Percentiles rank a stretch among this genome's conserved stretches.
These are phyloP conservation scores for Dalbergia oliveri DNA, from an alignment of 306 rosid genomes.

Conservation along the genomic window DNA sequence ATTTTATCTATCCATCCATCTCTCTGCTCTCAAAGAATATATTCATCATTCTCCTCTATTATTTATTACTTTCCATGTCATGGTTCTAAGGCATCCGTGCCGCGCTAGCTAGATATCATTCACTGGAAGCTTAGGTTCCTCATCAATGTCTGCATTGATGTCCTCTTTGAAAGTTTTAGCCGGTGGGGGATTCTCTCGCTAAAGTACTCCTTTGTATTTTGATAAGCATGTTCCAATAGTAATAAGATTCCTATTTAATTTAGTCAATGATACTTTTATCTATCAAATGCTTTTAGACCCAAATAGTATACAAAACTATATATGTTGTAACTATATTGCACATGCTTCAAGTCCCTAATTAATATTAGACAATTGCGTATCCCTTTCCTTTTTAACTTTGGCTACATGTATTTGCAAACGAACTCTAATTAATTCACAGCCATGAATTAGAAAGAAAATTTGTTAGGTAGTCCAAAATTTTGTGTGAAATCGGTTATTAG, in stretches of 20 bases:
- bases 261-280: constrained; percentile 31
- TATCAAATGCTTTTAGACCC: constrained; percentile 13
- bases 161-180: constrained; percentile 18
- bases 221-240: background rate
- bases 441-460: background rate
- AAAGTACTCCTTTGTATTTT: constrained; percentile 41
- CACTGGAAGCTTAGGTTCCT: background rate
- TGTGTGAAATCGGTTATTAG: too few relatives aligned
- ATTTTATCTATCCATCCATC: background rate
- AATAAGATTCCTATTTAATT: background rate
- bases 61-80: constrained; percentile 35
- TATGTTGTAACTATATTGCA: constrained; percentile 4
- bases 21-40: constrained; percentile 25
- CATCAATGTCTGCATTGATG: constrained; percentile 12
- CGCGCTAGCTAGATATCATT: too few relatives aligned
- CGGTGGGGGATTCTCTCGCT: background rate
- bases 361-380: background rate
- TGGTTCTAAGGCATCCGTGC: constrained; percentile 5
- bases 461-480: too few relatives aligned
- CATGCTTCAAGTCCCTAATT: constrained; percentile 14
- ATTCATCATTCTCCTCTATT: constrained; percentile 35
- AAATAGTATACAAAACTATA: background rate
- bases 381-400: background rate
- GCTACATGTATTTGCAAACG: background rate
- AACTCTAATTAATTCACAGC: background rate